phyloP scores from a whole-genome alignment of 1,139 yeast species.

The Taphrina pruni region DNA sequence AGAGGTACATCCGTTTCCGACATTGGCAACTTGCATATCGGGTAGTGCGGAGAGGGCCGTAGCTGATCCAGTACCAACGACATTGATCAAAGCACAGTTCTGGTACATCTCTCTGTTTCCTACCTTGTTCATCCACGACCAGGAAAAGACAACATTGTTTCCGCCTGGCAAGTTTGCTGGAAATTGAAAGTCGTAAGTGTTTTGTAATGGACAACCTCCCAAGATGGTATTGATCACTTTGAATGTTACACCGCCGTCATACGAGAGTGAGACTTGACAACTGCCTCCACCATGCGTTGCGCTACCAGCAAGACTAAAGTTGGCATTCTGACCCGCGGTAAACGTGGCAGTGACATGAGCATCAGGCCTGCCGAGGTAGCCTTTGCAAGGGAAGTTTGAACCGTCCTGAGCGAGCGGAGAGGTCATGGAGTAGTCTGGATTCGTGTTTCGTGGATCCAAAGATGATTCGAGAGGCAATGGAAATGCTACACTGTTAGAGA shows the following conservation, averaged over 20 bases:
- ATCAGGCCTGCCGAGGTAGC: slow-evolving; percentile 47
- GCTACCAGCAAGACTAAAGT: slow-evolving; percentile 46
- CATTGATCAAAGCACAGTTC: slow-evolving; percentile 50
- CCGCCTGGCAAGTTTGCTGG: slow-evolving; percentile 49
- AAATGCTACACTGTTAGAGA: slow-evolving; percentile 3
- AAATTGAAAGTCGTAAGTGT: slow-evolving; percentile 47
- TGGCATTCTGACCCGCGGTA: slow-evolving; percentile 47
- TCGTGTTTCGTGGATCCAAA: slow-evolving; percentile 23
- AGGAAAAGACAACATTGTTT: slow-evolving; percentile 47
- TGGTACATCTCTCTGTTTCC: slow-evolving; percentile 50
- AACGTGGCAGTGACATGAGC: slow-evolving; percentile 47
- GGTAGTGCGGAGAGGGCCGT: slow-evolving; percentile 44
- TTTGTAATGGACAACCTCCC: slow-evolving; percentile 49
- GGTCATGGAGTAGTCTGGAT: slow-evolving; percentile 40
- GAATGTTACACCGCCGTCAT: slow-evolving; percentile 48
- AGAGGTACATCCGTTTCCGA: slow-evolving; percentile 32
- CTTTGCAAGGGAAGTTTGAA: slow-evolving; percentile 48
- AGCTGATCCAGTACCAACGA: slow-evolving; percentile 43
- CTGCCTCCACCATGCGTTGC: slow-evolving; percentile 50
- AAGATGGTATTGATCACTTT: slow-evolving; percentile 49
- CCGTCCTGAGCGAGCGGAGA: slow-evolving; percentile 34
- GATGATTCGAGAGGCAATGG: slow-evolving; percentile 35
- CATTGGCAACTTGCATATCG: slow-evolving; percentile 33
- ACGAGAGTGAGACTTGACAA: slow-evolving; percentile 49
- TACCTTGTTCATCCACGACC: slow-evolving; percentile 49